Evolutionary conservation across 2,329 filamentous ascomycete genomes (phyloP), one percentile per base, ranked within the genome.

Genomic region (Beauveria sp.): DNA sequence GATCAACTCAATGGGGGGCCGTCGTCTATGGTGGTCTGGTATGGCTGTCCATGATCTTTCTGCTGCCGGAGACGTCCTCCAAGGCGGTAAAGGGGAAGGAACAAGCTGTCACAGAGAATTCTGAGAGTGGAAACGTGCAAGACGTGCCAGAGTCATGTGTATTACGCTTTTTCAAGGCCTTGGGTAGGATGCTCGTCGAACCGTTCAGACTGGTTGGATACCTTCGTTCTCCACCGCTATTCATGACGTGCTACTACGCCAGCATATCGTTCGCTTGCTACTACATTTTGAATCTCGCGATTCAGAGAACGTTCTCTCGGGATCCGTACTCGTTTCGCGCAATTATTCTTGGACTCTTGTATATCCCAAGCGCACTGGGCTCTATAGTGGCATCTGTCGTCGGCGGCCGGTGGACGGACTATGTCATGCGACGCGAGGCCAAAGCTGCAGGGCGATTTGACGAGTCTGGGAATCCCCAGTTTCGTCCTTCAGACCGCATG

Each of bases 1-100:
- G 88, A 67, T 86, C 86, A 43, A 90, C 89, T 1, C 84, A 91
- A 77, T 95, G 89, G 87, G 91, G 91, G 66, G 80, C 91, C 43
- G 81, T 83, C 20, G 86, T 87, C 20, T 93, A 88, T 68, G 90
- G 89, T 42, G 84, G 79, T 6, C 63, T 85, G 45, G 74, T 87
- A 45, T 74, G 83, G 22, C 34, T 84, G 10, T 72, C 84, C 65
- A 74, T 90, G 46, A 67, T 87, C 10, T 83, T 89, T 68, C 80
- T 78, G 64, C 34, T 58, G 20, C 45, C 55, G 12, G 55, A 34
- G 28, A 58, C 55, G 16, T 58, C 55, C 3, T 34, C 55, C 16
- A 58, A 48, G 26, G 24, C 20, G 12, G n/a, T n/a, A 8, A 22
- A 18, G 8, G 34, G 50, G 2, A 53, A 40, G 34, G 16, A 38